Evolutionary conservation across 768 basidiomycete species (phyloP).

Genomic region (Tubosaeta sp.): DNA sequence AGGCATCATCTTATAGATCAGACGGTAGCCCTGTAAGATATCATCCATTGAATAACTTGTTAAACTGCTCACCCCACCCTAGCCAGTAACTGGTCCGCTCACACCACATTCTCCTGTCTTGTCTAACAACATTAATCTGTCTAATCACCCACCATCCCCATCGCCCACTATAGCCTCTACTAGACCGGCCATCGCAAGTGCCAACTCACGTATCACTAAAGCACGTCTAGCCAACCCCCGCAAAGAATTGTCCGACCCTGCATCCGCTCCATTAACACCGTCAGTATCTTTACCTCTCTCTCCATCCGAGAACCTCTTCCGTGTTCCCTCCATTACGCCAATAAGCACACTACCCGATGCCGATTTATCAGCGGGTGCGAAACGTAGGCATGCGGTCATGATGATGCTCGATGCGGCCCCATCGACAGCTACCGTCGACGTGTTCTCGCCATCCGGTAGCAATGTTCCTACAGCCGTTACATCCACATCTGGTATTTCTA

Average conservation of each 20-base stretch:
- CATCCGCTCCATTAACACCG: slow-evolving; percentile 11
- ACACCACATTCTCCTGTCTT: slow-evolving; percentile 32
- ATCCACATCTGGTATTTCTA: slow-evolving; percentile 30
- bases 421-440: slow-evolving; percentile 34
- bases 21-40: slow-evolving; percentile 30
- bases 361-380: slow-evolving; percentile 51
- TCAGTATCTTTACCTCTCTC: slow-evolving; percentile 21
- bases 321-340: slow-evolving; percentile 20
- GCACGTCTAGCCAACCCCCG: slow-evolving; percentile 25
- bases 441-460: slow-evolving; percentile 36
- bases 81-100: slow-evolving; percentile 23
- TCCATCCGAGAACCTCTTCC: slow-evolving; percentile 29
- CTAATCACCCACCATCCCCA: slow-evolving; percentile 19
- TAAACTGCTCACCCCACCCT: slow-evolving; percentile 5
- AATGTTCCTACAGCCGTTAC: slow-evolving; percentile 18
- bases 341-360: slow-evolving; percentile 31
- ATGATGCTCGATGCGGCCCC: slow-evolving; percentile 63
- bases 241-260: slow-evolving; percentile 24
- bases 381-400: slow-evolving; percentile 77
- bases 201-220: slow-evolving; percentile 26
- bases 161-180: slow-evolving; percentile 26
- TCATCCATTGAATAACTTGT: background rate
- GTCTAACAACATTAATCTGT: slow-evolving; percentile 13
- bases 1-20: slow-evolving; percentile 14
- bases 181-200: slow-evolving; percentile 10